These are phyloP conservation scores for Geranium brycei DNA, from an alignment of 345 rosid genomes.

Conservation along the genomic window DNA sequence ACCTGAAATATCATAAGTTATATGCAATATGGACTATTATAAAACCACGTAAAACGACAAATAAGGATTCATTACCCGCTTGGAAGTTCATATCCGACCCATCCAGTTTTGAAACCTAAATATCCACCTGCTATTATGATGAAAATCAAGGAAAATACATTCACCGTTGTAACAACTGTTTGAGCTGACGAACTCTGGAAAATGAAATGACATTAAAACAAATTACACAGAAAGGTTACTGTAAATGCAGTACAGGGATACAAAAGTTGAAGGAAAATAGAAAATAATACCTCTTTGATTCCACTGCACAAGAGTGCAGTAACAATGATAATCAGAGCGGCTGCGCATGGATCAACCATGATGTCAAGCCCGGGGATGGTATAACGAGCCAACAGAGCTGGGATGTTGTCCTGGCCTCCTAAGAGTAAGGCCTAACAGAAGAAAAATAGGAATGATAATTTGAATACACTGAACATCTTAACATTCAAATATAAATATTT, in stretches of 20 bases:
- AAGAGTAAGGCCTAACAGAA: slow-evolving; percentile 58
- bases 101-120: slow-evolving; percentile 80
- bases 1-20: slow-evolving; percentile 25
- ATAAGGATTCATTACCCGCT: slow-evolving; percentile 49
- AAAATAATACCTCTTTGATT: slow-evolving; percentile 69
- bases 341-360: slow-evolving; percentile 89
- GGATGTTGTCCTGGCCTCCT: slow-evolving; percentile 74
- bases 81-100: slow-evolving; percentile 84
- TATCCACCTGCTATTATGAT: slow-evolving; percentile 77
- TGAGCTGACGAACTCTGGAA: slow-evolving; percentile 83
- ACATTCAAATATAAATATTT: no score
- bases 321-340: slow-evolving; percentile 56
- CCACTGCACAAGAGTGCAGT: slow-evolving; percentile 88
- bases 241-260: no score
- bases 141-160: slow-evolving; percentile 74
- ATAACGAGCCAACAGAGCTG: slow-evolving; percentile 62
- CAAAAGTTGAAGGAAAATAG: neutral
- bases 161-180: slow-evolving; percentile 63
- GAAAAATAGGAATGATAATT: neutral
- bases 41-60: neutral
- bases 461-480: no score
- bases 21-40: neutral
- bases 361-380: slow-evolving; percentile 72
- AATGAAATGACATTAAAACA: neutral
- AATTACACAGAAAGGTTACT: neutral